Evolutionary conservation across 139 green algal genomes (phyloP).

Genomic region (Parachlorella kessleri): DNA sequence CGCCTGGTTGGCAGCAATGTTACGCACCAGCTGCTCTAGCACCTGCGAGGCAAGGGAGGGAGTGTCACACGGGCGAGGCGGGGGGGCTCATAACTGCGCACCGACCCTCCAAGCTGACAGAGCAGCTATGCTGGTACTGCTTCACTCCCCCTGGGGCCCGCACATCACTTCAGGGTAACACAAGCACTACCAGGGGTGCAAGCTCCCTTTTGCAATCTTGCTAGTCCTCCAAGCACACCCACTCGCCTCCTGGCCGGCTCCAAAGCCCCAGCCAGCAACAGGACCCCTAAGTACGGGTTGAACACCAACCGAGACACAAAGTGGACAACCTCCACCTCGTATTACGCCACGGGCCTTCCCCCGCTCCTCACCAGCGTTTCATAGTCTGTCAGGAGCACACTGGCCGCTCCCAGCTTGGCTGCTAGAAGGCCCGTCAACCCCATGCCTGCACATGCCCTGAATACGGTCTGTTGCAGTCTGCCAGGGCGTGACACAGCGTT

Average conservation of each 20-base stretch:
- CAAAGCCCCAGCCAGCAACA: background rate
- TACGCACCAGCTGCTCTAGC: background rate
- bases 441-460: constrained; percentile 14
- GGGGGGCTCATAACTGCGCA: too few species aligned
- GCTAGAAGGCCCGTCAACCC: constrained; percentile 24
- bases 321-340: background rate
- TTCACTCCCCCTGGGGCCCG: too few species aligned
- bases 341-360: background rate
- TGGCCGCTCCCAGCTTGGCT: constrained; percentile 6
- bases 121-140: too few species aligned
- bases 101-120: too few species aligned
- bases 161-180: too few species aligned
- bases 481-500: background rate
- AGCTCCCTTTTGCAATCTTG: too few species aligned
- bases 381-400: constrained; percentile 21
- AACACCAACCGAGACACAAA: background rate
- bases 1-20: too few species aligned
- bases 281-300: background rate
- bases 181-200: too few species aligned
- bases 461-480: background rate
- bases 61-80: too few species aligned
- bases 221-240: too few species aligned
- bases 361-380: constrained; percentile 10
- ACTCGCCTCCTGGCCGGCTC: too few species aligned
- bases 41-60: too few species aligned